A percentile compares a stretch with the other conserved stretches of the same genome.
phyloP scores from a whole-genome alignment of 805 yeast genomes.

The Saccharomycopsis oosterbeekiorum region DNA sequence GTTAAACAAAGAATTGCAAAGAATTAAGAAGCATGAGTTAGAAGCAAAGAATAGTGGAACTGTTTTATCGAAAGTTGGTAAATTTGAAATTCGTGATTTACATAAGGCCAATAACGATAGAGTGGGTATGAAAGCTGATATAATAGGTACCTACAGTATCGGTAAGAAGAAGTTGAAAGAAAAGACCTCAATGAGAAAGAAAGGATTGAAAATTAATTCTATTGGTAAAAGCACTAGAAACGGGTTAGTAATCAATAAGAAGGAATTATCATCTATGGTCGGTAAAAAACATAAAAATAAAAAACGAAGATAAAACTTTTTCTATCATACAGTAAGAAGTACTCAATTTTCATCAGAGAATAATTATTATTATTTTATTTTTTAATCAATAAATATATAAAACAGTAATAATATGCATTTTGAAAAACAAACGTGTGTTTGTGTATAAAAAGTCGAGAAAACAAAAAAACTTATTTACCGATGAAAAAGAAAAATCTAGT shows the following conservation, averaged over 20 bases:
- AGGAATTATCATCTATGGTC: slow-evolving; percentile 48
- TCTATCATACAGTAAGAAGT: no score
- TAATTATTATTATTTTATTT: neutral
- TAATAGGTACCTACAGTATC: slow-evolving; percentile 37
- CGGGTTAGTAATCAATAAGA: slow-evolving; percentile 62
- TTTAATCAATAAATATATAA: neutral
- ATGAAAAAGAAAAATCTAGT: slow-evolving; percentile 20
- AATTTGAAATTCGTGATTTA: slow-evolving; percentile 54
- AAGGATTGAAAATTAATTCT: slow-evolving; percentile 68
- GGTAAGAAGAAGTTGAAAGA: slow-evolving; percentile 37
- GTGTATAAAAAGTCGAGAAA: neutral
- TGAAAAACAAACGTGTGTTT: neutral
- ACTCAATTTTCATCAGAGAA: neutral
- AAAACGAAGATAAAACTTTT: neutral
- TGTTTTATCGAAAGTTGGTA: slow-evolving; percentile 59
- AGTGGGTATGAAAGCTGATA: slow-evolving; percentile 30
- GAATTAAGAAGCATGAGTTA: slow-evolving; percentile 48
- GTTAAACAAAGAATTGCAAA: slow-evolving; percentile 44
- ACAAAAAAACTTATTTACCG: neutral
- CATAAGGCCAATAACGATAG: slow-evolving; percentile 47
- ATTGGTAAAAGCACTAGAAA: slow-evolving; percentile 72
- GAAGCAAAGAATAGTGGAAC: slow-evolving; percentile 90
- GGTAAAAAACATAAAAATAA: slow-evolving; percentile 17
- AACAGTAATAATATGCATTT: neutral
- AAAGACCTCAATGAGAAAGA: slow-evolving; percentile 42